Percentiles rank a stretch among this genome's conserved stretches.
Conservation (phyloP, 805 yeast species). For the Wickerhamiella qilinensis region DNA sequence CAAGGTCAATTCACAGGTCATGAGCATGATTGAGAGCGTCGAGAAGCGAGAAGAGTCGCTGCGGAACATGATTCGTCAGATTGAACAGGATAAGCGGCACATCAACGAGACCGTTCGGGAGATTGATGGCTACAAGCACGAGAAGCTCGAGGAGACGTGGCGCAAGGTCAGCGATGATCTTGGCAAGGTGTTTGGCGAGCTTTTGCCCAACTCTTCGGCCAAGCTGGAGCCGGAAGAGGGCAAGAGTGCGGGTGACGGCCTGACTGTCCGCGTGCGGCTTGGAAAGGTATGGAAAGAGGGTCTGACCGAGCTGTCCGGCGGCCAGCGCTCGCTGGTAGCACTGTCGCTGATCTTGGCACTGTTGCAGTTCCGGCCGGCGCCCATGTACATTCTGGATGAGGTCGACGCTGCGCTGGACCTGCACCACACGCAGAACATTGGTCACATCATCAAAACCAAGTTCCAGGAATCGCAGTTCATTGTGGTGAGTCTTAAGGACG, state of each 20-base stretch:
- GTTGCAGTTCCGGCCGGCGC: constrained; percentile 92
- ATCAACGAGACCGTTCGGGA: constrained; percentile 76
- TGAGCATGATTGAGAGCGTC: constrained; percentile 82
- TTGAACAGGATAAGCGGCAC: constrained; percentile 76
- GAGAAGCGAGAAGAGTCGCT: constrained; percentile 71
- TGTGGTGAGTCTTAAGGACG: constrained; percentile 92
- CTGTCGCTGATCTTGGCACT: constrained; percentile 81
- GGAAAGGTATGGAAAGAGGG: constrained; percentile 95
- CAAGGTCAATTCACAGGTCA: constrained; percentile 69
- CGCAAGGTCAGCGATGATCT: constrained; percentile 75
- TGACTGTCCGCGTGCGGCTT: constrained; percentile 75
- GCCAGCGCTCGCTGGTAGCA: constrained; percentile 90
- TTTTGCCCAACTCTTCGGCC: constrained; percentile 80
- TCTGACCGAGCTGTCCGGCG: constrained; percentile 88
- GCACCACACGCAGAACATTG: constrained; percentile 94
- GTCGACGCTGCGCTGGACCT: constrained; percentile 97
- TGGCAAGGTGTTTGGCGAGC: constrained; percentile 76
- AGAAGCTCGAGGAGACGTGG: constrained; percentile 72
- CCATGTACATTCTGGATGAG: constrained; percentile 94
- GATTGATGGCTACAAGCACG: constrained; percentile 69
- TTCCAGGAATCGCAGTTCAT: constrained; percentile 94
- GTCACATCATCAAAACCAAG: constrained; percentile 85
- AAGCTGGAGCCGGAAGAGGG: constrained; percentile 69
- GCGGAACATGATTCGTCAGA: constrained; percentile 66
- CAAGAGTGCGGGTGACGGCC: constrained; percentile 75